Evolutionary conservation across 2,329 filamentous ascomycete genomes (phyloP), one percentile per base, ranked within the genome.

Genomic region (Penicillium concentricum): DNA sequence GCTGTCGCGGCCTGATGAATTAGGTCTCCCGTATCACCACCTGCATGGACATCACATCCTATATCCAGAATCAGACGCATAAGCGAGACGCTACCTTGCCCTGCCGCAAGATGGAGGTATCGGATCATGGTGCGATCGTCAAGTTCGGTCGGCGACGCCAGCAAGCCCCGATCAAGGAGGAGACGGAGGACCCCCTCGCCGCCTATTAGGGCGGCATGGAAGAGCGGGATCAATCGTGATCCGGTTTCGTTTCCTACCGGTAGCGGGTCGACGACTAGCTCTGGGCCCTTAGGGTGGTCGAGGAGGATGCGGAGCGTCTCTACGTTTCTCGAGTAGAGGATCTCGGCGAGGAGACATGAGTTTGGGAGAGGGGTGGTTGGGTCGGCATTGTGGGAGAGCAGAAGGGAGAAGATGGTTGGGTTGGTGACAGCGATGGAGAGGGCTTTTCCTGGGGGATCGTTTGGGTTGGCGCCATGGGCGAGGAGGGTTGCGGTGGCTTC

Each of bases 81-180:
- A 37, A 35, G 16, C 15, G 7, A 16, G 5, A n/a, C 4, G 7
- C 34, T 7, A 3, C 16, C 16, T n/a, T 8, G 16, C 16, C 8
- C 0, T 5, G 7, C 7, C 26, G 26, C 26, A 8, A 28, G 2
- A 28, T 28, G 7, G 9, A 28, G 26, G 26, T 28, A 28, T 10
- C 2, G 8, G 2, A 2, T 10, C 9, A 3, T 3, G 16, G 3
- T n/a, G 6, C 9, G 6, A 18, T 10, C 8, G 16, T 10, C 4
- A 16, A 18, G 2, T 3, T 37, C 1, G n/a, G 4, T 18, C 16
- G 34, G 34, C 2, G 16, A 1, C 1, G 34, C 5, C 8, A 37
- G 16, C 10, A 37, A 18, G 4, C 34, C 34, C 8, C 34, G 34
- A 16, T 37, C 16, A 10, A n/a, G 34, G 16, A 37, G 34, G 16